phyloP scores from a whole-genome alignment of 2,329 filamentous ascomycete genomes.

The Chrysosporium queenslandicum region DNA sequence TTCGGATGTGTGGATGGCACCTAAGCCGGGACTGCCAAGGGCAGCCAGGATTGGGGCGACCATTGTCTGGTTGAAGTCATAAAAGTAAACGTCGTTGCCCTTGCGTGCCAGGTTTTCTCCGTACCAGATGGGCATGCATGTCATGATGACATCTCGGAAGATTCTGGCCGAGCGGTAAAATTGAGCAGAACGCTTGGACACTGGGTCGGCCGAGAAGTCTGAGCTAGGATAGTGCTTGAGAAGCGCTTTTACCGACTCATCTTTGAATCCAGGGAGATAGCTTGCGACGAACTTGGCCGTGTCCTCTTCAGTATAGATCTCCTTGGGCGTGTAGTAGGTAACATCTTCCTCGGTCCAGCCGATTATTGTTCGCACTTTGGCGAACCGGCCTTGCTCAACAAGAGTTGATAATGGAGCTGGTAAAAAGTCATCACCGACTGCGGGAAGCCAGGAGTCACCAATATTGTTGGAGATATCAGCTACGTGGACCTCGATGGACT shows the following conservation, averaged over 20 bases:
- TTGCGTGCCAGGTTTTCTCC: constrained; percentile 32
- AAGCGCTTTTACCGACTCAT: background rate
- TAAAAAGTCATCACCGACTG: constrained; percentile 6
- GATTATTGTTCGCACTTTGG: constrained; percentile 8
- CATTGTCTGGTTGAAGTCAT: constrained; percentile 48
- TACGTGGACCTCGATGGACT: constrained; percentile 37
- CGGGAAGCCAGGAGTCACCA: constrained; percentile 9
- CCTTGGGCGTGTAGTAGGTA: constrained; percentile 2
- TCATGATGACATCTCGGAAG: constrained; percentile 45
- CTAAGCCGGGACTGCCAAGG: constrained; percentile 32
- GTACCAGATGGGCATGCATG: constrained; percentile 40
- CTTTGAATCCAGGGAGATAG: background rate
- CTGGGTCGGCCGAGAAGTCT: constrained; percentile 31
- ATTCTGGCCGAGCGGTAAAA: constrained; percentile 44
- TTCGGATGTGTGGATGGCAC: constrained; percentile 45
- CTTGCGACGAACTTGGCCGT: constrained; percentile 1
- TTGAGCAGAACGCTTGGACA: constrained; percentile 35
- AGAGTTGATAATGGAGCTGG: constrained; percentile 5
- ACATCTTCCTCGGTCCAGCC: constrained; percentile 11
- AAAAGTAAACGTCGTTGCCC: constrained; percentile 40
- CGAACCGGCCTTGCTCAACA: constrained; percentile 6
- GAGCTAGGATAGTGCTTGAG: constrained; percentile 6
- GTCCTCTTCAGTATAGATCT: constrained; percentile 2
- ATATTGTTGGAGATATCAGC: constrained; percentile 26
- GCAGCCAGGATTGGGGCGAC: constrained; percentile 37